phyloP scores from a whole-genome alignment of 441 rosid species.

The Iberis amara region DNA sequence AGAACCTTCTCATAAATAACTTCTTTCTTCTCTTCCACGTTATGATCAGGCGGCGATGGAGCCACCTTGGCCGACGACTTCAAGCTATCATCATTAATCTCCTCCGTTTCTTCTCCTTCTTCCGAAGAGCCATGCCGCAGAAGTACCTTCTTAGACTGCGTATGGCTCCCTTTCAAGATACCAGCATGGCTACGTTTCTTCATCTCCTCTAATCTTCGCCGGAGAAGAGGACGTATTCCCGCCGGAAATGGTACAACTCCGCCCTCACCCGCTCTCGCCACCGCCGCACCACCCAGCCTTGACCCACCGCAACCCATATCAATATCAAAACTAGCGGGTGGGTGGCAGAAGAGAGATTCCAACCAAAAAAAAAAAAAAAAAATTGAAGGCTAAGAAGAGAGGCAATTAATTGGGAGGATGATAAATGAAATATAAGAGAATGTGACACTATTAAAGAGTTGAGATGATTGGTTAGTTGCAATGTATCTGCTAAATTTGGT shows the following conservation, averaged over 20 bases:
- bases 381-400: conserved; percentile 8
- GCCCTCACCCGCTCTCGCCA: conserved; percentile 8
- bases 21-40: conserved; percentile 25
- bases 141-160: conserved; percentile 47
- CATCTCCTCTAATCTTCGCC: conserved; percentile 40
- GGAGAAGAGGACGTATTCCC: conserved; percentile 35
- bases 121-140: conserved; percentile 35
- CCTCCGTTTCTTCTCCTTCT: conserved; percentile 29
- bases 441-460: conserved; percentile 25
- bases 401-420: not conserved
- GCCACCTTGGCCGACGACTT: conserved; percentile 33
- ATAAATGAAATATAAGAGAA: not conserved
- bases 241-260: conserved; percentile 29
- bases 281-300: conserved; percentile 24
- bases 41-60: conserved; percentile 27
- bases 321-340: conserved; percentile 13
- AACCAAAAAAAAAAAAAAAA: no score
- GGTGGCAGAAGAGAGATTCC: conserved; percentile 15
- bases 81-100: conserved; percentile 24
- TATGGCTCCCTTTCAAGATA: conserved; percentile 27
- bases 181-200: conserved; percentile 32
- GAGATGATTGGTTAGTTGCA: conserved; percentile 29
- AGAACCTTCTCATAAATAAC: conserved; percentile 17
- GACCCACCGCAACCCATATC: conserved; percentile 55
- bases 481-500: conserved; percentile 23